Base-by-base conservation (phyloP, 768 basidiomycete species). In the Psilocybe cubensis region DNA sequence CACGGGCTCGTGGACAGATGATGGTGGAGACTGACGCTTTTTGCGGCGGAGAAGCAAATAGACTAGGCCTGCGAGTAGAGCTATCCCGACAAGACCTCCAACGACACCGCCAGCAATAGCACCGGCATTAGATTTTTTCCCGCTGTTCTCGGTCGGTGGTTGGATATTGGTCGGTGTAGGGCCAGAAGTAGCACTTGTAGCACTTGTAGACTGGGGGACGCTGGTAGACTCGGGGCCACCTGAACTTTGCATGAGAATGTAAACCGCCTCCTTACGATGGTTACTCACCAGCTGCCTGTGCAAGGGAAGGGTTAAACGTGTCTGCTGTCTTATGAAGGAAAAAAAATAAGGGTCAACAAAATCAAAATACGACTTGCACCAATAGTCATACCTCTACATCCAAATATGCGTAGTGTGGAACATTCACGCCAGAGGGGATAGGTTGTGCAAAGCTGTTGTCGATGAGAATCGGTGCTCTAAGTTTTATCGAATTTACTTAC, bases 81-180 rank as follows among this genome's bases (percentile, higher is more conserved):
- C 79, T 18, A 83, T 55, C n/a, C 68, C 75, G 24, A 82, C 74
- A 0, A 88, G 56, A 12, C 80, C 84, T 3, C 84, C 84, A 5
- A 86, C 75, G 6, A 83, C 81, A n/a, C 88, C 87, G 38, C 87
- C 87, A 0, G 82, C 84, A 33, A 88, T 87, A n/a, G 67, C 67
- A n/a, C 63, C 61, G 28, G 63, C 58, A 41, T 67, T 59, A 2
- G 64, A 56, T 25, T 63, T 65, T 31, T 58, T 60, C 25, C 33
- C 35, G 25, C 47, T 20, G 18, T 17, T 3, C 0, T 54, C 23
- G 6, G 42, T 10, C 29, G 53, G 38, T 28, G 57, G 6, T 11
- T 57, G 14, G n/a, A 12, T 11, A 33, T 21, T 52, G 14, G 44
- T 24, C 31, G 51, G 10, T 8, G 35, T 42, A 31, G 51, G 24